phyloP scores from a whole-genome alignment of 345 rosid genomes.

The Eucalyptus cloeziana region DNA sequence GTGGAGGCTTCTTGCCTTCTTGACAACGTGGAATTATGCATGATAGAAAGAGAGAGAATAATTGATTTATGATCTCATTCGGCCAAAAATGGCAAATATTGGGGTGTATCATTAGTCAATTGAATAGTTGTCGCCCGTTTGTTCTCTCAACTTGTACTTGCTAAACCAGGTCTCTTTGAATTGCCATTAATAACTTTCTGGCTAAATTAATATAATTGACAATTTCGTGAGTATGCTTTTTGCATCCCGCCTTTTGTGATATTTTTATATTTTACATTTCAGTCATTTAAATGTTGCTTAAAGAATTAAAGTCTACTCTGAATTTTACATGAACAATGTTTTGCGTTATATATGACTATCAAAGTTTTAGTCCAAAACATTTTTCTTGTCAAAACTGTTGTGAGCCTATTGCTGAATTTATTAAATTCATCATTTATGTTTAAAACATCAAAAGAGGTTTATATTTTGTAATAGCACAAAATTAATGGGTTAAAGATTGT shows the following conservation, averaged over 20 bases:
- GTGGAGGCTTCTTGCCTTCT: too few relatives aligned
- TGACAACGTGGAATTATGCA: too few relatives aligned
- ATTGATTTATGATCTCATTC: too few relatives aligned
- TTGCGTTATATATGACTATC: too few relatives aligned
- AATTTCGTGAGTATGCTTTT: background rate
- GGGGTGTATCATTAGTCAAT: too few relatives aligned
- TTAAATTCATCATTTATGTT: background rate
- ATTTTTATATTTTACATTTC: background rate
- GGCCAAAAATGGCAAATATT: too few relatives aligned
- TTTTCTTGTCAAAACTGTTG: background rate
- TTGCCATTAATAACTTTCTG: too few relatives aligned
- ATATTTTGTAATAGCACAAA: background rate
- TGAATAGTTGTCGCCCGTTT: too few relatives aligned
- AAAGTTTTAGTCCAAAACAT: background rate
- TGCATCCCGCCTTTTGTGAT: background rate
- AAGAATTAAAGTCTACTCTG: background rate
- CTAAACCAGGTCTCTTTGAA: fast-evolving
- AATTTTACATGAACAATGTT: background rate
- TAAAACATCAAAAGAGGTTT: background rate
- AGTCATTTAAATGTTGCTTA: background rate
- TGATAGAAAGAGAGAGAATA: too few relatives aligned
- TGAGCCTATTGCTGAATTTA: background rate
- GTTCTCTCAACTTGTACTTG: fast-evolving
- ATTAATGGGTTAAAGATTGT: background rate
- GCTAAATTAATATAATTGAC: too few relatives aligned